Evolutionary conservation across 1,139 yeast genomes (phyloP), one percentile per base, ranked within the genome.

Genomic region (Williopsis jadinii): DNA sequence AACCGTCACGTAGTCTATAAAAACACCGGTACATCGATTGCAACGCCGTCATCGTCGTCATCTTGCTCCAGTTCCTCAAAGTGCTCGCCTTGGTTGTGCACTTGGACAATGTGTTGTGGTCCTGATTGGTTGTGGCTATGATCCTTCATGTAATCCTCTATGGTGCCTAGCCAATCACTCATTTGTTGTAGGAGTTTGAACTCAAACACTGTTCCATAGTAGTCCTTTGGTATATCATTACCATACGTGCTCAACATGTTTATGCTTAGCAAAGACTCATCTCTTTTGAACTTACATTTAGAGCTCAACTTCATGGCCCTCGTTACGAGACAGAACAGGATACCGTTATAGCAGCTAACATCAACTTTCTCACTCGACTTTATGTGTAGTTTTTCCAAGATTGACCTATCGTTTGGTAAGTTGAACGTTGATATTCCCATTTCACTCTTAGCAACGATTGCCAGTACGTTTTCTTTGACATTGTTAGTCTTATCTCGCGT

Each of bases 371-470:
- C 40, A 19, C 51, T 48, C 35, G 49, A 60, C 5, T 39, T 15
- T 1, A 71, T 50, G 26, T 60, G 60, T 28, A 77, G 54, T 19
- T 71, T 69, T 39, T 84, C 94, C 36, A 86, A 60, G 9, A 79
- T 74, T 1, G 79, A 66, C 50, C 72, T 70, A 40, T 77, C 85
- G 45, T 71, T 74, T 0, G 95, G 95, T 45, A 82, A 71, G 10
- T 75, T 70, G 26, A 85, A 66, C 54, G 83, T 80, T 42, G 86
- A 80, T 38, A 71, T 67, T 0, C 95, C 95, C 36, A 85, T 69
- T 11, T 77, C 79, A 3, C 88, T 82, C 38, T 68, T 69, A 1
- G 94, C 81, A 3, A 84, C 74, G 44, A 87, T 72, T 5, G 68
- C 65, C 34, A 64, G 53, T 11, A 54, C 50, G 29, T 60, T 54